These are phyloP conservation scores for Epichloe scottii DNA, from an alignment of 2,329 filamentous ascomycete species.

Conservation along the genomic window DNA sequence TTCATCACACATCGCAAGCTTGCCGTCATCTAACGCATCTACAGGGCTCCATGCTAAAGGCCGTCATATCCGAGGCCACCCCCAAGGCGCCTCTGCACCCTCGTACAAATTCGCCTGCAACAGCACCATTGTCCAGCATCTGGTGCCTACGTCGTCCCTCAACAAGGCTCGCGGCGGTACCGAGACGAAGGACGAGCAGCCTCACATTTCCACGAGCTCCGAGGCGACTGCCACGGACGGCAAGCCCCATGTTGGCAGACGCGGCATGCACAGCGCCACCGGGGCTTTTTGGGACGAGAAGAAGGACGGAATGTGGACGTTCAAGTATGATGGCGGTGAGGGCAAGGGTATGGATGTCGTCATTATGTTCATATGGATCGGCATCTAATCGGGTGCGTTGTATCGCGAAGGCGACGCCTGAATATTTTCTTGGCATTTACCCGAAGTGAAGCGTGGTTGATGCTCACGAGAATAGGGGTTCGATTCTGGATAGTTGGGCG, in stretches of 20 bases:
- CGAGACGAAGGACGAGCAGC: slow-evolving; percentile 33
- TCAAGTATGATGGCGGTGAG: slow-evolving; percentile 65
- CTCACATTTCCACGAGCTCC: slow-evolving; percentile 43
- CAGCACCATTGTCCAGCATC: slow-evolving; percentile 95
- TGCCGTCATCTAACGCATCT: neutral
- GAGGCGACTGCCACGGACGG: slow-evolving; percentile 45
- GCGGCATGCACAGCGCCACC: slow-evolving; percentile 81
- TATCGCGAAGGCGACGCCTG: neutral
- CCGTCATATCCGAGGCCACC: slow-evolving; percentile 63
- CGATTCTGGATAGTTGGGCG: neutral
- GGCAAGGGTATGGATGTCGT: slow-evolving; percentile 57
- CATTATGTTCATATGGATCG: slow-evolving; percentile 68
- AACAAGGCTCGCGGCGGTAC: slow-evolving; percentile 45
- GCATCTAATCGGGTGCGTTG: slow-evolving; percentile 31
- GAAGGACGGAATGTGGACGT: slow-evolving; percentile 81
- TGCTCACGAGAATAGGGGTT: neutral
- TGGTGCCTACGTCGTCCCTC: slow-evolving; percentile 53
- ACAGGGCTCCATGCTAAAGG: slow-evolving; percentile 64
- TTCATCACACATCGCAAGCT: slow-evolving; percentile 3
- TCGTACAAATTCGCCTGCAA: slow-evolving; percentile 91
- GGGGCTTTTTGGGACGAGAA: slow-evolving; percentile 86
- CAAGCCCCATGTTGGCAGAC: slow-evolving; percentile 64
- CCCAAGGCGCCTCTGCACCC: slow-evolving; percentile 43
- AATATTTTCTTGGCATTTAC: neutral
- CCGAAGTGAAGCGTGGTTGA: neutral